Evolutionary conservation across 75 land plant genomes (phyloP).

Genomic region (Pinus tabuliformis): DNA sequence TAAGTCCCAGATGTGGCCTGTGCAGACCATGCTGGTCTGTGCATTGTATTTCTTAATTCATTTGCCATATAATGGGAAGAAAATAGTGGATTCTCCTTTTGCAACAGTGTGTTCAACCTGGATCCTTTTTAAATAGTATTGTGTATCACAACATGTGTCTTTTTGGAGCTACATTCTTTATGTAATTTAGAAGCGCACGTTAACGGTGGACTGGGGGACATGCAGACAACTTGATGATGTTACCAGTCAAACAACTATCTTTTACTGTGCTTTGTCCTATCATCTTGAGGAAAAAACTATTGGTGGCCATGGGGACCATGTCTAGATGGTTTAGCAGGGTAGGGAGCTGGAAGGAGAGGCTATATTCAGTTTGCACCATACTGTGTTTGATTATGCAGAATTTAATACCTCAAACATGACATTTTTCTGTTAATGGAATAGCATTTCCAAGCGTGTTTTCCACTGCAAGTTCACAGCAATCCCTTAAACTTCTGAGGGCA

Average conservation of each 20-base stretch:
- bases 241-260: neutral
- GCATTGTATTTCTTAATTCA: constrained; percentile 12
- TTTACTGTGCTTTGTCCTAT: neutral
- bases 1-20: neutral
- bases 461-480: neutral
- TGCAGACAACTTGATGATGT: constrained; percentile 10
- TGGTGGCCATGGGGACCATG: neutral
- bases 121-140: no score
- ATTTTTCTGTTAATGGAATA: neutral
- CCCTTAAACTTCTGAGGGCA: neutral
- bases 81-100: neutral
- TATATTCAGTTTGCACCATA: neutral
- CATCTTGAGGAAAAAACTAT: neutral
- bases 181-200: constrained; percentile 1
- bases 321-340: neutral
- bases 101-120: no score
- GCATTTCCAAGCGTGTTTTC: neutral
- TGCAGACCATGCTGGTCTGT: constrained; percentile 1
- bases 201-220: neutral
- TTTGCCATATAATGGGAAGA: constrained; percentile 7
- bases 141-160: no score
- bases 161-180: constrained; percentile 7
- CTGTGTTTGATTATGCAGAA: constrained; percentile 10
- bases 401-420: neutral
- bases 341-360: constrained; percentile 1